Evolutionary conservation across 495 filamentous ascomycete species (phyloP).

Genomic region (Glonium stellatum): DNA sequence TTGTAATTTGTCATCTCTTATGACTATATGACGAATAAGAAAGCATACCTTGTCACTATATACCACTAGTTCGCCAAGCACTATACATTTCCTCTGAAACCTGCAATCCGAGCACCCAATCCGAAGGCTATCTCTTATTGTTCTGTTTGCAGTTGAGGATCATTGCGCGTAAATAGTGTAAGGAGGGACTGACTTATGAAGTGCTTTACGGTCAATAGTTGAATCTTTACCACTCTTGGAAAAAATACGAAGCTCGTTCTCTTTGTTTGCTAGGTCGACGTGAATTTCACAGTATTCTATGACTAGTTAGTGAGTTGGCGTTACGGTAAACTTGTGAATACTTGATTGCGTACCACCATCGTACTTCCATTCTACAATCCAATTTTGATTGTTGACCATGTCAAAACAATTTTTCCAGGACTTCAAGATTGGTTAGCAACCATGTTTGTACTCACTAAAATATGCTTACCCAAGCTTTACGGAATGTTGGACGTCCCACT

Average conservation of each 20-base stretch:
- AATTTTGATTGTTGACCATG: slow-evolving; percentile 50
- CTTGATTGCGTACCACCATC: slow-evolving; percentile 48
- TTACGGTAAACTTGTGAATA: too few relatives aligned
- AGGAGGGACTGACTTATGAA: slow-evolving; percentile 41
- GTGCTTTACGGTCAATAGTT: slow-evolving; percentile 56
- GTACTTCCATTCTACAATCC: slow-evolving; percentile 76
- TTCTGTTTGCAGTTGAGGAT: not conserved
- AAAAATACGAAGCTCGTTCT: slow-evolving; percentile 65
- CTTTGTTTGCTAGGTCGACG: slow-evolving; percentile 54
- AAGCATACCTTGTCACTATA: slow-evolving; percentile 50
- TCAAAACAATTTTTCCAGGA: slow-evolving; percentile 66
- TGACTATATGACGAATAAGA: too few relatives aligned
- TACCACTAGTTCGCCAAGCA: slow-evolving; percentile 78
- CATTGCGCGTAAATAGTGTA: not conserved
- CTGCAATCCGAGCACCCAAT: slow-evolving; percentile 51
- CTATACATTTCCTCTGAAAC: slow-evolving; percentile 57
- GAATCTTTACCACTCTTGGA: slow-evolving; percentile 90
- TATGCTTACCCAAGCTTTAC: slow-evolving; percentile 52
- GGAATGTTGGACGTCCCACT: slow-evolving; percentile 62
- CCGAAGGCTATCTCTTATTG: slow-evolving; percentile 50
- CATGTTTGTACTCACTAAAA: not conserved
- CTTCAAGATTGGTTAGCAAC: slow-evolving; percentile 4
- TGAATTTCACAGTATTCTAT: slow-evolving; percentile 80
- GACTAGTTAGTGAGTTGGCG: slow-evolving; percentile 5
- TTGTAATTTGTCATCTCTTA: too few relatives aligned